A percentile compares a stretch with the other conserved stretches of the same genome.
Conservation (phyloP, 2,329 filamentous ascomycete species). For the Fusarium transvaalense region DNA sequence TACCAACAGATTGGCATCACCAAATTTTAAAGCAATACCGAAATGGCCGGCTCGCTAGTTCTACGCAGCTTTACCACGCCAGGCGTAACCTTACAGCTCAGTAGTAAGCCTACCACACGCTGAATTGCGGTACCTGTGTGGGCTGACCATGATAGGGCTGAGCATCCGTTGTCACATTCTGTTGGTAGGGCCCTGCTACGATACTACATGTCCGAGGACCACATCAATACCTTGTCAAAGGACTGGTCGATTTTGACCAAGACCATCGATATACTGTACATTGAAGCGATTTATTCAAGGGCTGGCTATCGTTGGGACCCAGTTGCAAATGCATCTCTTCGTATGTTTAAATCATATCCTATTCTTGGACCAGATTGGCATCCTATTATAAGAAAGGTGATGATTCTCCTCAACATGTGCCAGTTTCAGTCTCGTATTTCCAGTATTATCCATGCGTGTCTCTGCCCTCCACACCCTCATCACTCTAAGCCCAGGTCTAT, state of each 20-base stretch:
- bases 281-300: not conserved
- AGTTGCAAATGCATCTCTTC: not conserved
- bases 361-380: not conserved
- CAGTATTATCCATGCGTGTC: too few species aligned
- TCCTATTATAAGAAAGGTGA: not conserved
- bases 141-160: constrained; percentile 4
- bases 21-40: not conserved
- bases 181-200: not conserved
- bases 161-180: not conserved
- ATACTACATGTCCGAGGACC: not conserved
- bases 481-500: not conserved
- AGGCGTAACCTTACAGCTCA: not conserved
- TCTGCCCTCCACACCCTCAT: constrained; percentile 1
- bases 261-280: not conserved
- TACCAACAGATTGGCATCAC: not conserved
- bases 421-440: not conserved
- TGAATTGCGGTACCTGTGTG: too few species aligned
- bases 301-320: not conserved
- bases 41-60: not conserved
- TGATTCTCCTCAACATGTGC: not conserved
- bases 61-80: not conserved
- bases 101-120: not conserved
- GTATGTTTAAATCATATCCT: not conserved
- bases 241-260: too few species aligned
- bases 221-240: not conserved